Percentiles rank a stretch among this genome's conserved stretches.
Evolutionary conservation across 228 moss, liverwort and hornwort genomes (phyloP).

Genomic region (Sphagnum fallax): DNA sequence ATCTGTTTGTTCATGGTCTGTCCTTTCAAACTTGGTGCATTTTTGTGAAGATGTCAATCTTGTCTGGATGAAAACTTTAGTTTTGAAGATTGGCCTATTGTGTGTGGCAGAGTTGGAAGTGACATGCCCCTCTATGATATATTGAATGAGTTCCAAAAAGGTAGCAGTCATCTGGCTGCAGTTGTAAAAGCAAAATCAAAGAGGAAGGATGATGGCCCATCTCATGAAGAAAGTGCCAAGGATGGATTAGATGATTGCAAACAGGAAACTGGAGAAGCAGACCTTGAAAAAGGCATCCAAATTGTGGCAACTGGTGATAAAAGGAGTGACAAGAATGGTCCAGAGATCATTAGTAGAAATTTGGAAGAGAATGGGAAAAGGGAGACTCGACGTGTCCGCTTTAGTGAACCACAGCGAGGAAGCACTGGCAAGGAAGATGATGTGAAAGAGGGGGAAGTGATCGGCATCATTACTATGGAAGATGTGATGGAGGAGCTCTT

Average conservation of each 20-base stretch:
- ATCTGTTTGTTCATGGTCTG: no score
- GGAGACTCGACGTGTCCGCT: background rate
- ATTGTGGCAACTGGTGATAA: background rate
- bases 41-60: no score
- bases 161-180: slow-evolving; percentile 73
- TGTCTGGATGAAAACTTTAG: no score
- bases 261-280: background rate
- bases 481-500: slow-evolving; percentile 94
- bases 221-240: no score
- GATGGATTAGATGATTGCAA: no score
- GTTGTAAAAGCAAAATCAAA: slow-evolving; percentile 41
- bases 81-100: no score
- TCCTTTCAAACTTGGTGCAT: no score
- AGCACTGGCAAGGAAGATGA: slow-evolving; percentile 14
- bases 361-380: slow-evolving; percentile 7
- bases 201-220: no score
- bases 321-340: background rate
- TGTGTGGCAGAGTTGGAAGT: slow-evolving; percentile 28
- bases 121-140: slow-evolving; percentile 84
- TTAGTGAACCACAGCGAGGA: background rate
- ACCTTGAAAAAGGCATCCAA: slow-evolving; percentile 26
- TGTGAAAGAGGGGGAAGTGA: slow-evolving; percentile 58
- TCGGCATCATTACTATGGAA: slow-evolving; percentile 89
- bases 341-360: slow-evolving; percentile 3
- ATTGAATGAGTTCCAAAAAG: slow-evolving; percentile 76